Conservation (phyloP, 1,284 basidiomycete species). For the Bjerkandera adusta region DNA sequence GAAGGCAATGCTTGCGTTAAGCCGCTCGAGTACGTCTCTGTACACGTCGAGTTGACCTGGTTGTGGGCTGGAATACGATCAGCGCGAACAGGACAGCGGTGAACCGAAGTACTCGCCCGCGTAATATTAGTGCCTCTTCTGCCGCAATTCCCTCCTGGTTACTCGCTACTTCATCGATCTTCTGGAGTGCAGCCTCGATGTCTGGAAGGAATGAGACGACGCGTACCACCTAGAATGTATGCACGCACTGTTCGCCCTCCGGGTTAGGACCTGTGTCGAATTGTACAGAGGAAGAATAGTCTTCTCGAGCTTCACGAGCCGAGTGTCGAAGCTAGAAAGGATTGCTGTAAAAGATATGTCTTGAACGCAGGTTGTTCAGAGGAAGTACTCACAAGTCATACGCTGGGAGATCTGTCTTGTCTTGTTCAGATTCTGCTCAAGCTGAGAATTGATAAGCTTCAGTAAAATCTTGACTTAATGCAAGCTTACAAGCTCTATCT, state of each 20-base stretch:
- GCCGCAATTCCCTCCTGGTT: conserved; percentile 73
- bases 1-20: conserved; percentile 79
- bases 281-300: conserved; percentile 75
- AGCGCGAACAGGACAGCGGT: not conserved
- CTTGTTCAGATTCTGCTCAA: conserved; percentile 84
- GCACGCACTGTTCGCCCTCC: conserved; percentile 61
- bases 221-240: not conserved
- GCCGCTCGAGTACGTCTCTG: conserved; percentile 65
- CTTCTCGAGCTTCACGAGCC: conserved; percentile 77
- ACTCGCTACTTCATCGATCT: conserved; percentile 75
- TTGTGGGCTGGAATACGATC: conserved; percentile 51
- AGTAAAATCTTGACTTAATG: not conserved
- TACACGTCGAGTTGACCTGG: conserved; percentile 61
- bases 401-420: conserved; percentile 77
- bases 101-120: conserved; percentile 53
- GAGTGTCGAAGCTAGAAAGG: conserved; percentile 74
- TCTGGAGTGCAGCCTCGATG: conserved; percentile 71
- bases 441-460: conserved; percentile 36
- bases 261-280: conserved; percentile 71
- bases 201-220: conserved; percentile 44
- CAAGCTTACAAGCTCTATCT: conserved; percentile 64
- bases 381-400: conserved; percentile 65
- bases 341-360: conserved; percentile 47
- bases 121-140: conserved; percentile 73
- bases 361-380: not conserved